Evolutionary conservation across 306 rosid genomes (phyloP), one percentile per base, ranked within the genome.

Genomic region (Prunus kanzakura): DNA sequence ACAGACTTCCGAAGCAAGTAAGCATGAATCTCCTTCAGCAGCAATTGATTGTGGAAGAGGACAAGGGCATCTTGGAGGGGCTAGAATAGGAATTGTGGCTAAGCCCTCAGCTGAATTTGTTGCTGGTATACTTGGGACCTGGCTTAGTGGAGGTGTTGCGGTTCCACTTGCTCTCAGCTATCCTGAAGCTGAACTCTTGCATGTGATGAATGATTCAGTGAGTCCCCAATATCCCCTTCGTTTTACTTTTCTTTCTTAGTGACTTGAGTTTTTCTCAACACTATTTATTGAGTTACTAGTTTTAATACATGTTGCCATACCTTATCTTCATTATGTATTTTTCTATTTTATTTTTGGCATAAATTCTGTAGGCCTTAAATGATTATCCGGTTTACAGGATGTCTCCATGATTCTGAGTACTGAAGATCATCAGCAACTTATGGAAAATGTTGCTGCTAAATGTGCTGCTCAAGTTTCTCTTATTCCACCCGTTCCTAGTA

Each of bases 91-190:
- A 79, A 92, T 94, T 77, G 83, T 90, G 76, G 98, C 98, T 54
- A 90, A 94, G 78, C 98, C 98, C 32, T 90, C 96, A 13, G 98
- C 96, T 69, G 98, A 92, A 79, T 94, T 90, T 84, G 93, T 92
- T 55, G 96, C 97, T 32, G 92, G 89, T 84, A 57, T 94, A 67
- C 88, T 94, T 38, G 98, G 97, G 79, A 92, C 94, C 64, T 94
- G 98, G 97, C 76, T 94, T 46, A 86, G 96, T 82, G 96, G 97
- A 29, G 98, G 98, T 71, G 93, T 94, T 85, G 95, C 97, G 50
- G 97, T 94, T 83, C 98, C 97, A 2, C 98, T 94, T 75, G 97
- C 98, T 80, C 83, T 83, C 75, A 88, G 92, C 90, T 88, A 95
- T 79, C 98, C 98, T 58, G 97, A 95, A 87, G 86, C 85, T 23